A percentile compares a stretch with the other conserved stretches of the same genome.
Conservation (phyloP, 2,329 filamentous ascomycete genomes). For the Pseudocercospora pini-densiflorae region DNA sequence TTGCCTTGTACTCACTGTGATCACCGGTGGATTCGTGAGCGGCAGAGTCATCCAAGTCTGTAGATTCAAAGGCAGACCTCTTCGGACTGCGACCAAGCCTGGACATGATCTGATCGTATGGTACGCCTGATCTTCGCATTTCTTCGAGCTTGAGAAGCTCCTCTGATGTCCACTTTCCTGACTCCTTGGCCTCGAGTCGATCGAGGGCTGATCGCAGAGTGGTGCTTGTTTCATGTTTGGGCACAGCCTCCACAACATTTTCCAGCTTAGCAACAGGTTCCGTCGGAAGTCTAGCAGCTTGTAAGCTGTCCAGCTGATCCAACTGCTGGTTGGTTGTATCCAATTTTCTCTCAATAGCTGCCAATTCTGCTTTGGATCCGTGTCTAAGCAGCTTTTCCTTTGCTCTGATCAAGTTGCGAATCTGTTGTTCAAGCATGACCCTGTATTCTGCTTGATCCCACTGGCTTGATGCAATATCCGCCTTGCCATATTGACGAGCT, state of each 20-base stretch:
- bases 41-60: slow-evolving; percentile 37
- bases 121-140: slow-evolving; percentile 3
- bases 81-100: slow-evolving; percentile 23
- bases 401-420: slow-evolving; percentile 18
- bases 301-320: slow-evolving; percentile 17
- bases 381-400: slow-evolving; percentile 23
- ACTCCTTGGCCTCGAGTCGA: slow-evolving; percentile 4
- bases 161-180: slow-evolving; percentile 7
- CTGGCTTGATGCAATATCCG: slow-evolving; percentile 23
- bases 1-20: slow-evolving; percentile 22
- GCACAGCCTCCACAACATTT: not conserved
- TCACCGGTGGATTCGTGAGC: slow-evolving; percentile 40
- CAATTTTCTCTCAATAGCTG: slow-evolving; percentile 31
- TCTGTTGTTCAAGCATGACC: slow-evolving; percentile 27
- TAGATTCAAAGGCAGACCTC: slow-evolving; percentile 28
- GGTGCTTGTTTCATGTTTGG: not conserved
- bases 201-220: slow-evolving; percentile 7
- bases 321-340: slow-evolving; percentile 36
- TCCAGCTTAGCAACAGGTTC: slow-evolving; percentile 4
- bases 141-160: slow-evolving; percentile 9
- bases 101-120: slow-evolving; percentile 3
- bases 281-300: not conserved
- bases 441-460: slow-evolving; percentile 33
- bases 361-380: slow-evolving; percentile 12
- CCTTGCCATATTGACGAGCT: slow-evolving; percentile 23